phyloP scores from a whole-genome alignment of 441 rosid species.

The Pelargonium citronellum region DNA sequence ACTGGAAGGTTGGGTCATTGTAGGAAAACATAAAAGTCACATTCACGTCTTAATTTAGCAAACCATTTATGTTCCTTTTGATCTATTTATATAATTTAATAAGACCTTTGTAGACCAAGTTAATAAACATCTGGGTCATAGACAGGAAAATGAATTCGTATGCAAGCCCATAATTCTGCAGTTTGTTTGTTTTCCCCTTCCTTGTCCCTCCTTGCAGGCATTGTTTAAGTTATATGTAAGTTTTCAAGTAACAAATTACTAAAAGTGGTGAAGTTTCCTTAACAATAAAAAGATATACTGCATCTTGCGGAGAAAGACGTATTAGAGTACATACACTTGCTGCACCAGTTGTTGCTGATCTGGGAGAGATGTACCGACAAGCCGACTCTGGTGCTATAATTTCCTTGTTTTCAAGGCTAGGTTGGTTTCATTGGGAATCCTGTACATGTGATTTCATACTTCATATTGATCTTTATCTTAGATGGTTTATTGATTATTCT shows the following conservation, averaged over 20 bases:
- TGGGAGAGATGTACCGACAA: conserved; percentile 92
- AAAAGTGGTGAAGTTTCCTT: conserved; percentile 31
- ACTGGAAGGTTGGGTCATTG: background rate
- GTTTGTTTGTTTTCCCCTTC: background rate
- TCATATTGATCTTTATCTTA: conserved; percentile 20
- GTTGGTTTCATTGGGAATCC: conserved; percentile 32
- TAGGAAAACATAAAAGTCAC: background rate
- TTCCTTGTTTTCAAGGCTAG: conserved; percentile 78
- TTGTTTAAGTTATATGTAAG: background rate
- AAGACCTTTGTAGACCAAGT: background rate
- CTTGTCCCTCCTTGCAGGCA: background rate
- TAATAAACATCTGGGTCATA: background rate
- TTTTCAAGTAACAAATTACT: background rate
- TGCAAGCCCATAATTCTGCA: background rate
- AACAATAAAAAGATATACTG: conserved; percentile 72
- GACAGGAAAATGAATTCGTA: background rate
- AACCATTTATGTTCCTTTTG: background rate
- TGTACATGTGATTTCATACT: conserved; percentile 18
- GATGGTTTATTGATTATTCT: conserved; percentile 15
- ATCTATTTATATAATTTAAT: background rate
- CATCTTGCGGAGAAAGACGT: conserved; percentile 99
- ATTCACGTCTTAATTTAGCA: background rate
- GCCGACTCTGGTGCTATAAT: conserved; percentile 90
- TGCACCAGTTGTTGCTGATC: conserved; percentile 86
- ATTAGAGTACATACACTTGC: conserved; percentile 94